These are phyloP conservation scores for thale cress (Arabidopsis thaliana) DNA, from an alignment of 345 rosid genomes.

Conservation along the genomic window DNA sequence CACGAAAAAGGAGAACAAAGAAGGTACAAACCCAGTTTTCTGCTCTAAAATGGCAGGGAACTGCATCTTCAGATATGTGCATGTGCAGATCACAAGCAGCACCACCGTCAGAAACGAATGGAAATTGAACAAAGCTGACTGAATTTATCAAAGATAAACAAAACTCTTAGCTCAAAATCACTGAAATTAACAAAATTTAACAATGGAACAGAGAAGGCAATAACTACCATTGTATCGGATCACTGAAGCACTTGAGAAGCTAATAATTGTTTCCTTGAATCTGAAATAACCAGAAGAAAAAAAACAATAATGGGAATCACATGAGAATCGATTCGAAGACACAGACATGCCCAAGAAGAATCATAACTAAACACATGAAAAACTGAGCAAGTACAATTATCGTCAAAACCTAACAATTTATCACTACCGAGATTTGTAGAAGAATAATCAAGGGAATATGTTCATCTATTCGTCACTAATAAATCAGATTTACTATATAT, in stretches of 20 bases:
- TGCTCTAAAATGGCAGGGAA: slow-evolving; percentile 94
- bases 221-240: slow-evolving; percentile 38
- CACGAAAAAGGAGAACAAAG: not conserved
- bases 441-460: not conserved
- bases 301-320: not conserved
- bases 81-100: slow-evolving; percentile 87
- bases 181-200: not conserved
- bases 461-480: not conserved
- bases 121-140: slow-evolving; percentile 97
- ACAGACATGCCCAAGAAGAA: not conserved
- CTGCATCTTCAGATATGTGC: slow-evolving; percentile 93
- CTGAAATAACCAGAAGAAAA: slow-evolving; percentile 18
- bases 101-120: slow-evolving; percentile 89
- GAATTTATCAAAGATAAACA: slow-evolving; percentile 37
- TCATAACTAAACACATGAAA: not conserved
- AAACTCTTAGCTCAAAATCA: slow-evolving; percentile 22
- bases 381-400: not conserved
- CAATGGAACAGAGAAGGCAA: not conserved
- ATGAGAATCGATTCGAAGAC: not conserved
- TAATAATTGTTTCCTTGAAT: slow-evolving; percentile 17
- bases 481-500: not conserved
- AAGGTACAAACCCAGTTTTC: slow-evolving; percentile 76
- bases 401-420: slow-evolving; percentile 24
- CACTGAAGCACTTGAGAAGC: slow-evolving; percentile 26
- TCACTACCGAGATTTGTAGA: slow-evolving; percentile 23